These are phyloP conservation scores for Dioscorea zingiberensis DNA, from an alignment of 106 monocot species.

Conservation along the genomic window DNA sequence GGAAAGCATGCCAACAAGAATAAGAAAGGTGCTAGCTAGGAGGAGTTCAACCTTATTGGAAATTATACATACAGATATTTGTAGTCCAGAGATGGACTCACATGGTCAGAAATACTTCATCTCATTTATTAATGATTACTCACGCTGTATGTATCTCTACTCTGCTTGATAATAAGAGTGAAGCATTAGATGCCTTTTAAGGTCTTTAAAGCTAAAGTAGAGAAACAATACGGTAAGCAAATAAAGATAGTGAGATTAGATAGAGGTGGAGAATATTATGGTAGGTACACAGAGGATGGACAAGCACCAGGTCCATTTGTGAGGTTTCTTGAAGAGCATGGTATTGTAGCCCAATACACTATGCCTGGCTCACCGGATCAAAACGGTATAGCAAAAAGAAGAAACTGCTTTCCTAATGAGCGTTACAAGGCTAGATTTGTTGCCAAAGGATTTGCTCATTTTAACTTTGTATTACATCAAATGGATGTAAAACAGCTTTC, in stretches of 20 bases:
- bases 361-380: neutral
- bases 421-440: neutral
- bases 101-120: too few species aligned
- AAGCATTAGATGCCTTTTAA: neutral
- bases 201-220: neutral
- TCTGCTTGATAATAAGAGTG: neutral
- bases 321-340: neutral
- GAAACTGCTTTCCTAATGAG: too few species aligned
- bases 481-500: too few species aligned
- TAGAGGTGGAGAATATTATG: neutral
- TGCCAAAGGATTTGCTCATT: too few species aligned
- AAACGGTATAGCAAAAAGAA: neutral
- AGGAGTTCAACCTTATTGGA: neutral
- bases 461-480: too few species aligned
- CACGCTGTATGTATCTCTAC: constrained; percentile 1
- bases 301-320: neutral
- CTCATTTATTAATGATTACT: neutral
- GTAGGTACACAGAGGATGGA: neutral
- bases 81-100: neutral
- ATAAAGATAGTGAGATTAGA: neutral
- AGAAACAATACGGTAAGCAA: neutral
- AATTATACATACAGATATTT: constrained; percentile 1
- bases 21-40: neutral
- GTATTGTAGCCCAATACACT: neutral
- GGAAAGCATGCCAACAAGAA: constrained; percentile 7